Percentiles rank a stretch among this genome's conserved stretches.
These are phyloP conservation scores for Ophiognomonia clavigignenti-juglandacearum DNA, from an alignment of 2,329 filamentous ascomycete genomes.

Conservation along the genomic window DNA sequence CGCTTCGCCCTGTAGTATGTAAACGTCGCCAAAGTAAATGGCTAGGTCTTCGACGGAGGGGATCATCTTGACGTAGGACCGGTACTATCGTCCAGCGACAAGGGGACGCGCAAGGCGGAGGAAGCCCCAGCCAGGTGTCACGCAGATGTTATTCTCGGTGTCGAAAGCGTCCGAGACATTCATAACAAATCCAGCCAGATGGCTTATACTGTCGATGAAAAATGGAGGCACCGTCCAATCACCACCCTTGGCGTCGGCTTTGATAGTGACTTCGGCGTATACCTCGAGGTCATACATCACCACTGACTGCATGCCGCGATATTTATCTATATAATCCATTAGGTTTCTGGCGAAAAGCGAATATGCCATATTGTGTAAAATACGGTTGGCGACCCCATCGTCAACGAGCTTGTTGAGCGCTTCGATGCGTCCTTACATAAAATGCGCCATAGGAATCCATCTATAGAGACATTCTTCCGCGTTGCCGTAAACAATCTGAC, in stretches of 20 bases:
- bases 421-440: conserved; percentile 61
- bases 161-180: conserved; percentile 53
- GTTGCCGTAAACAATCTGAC: conserved; percentile 57
- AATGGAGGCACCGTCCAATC: conserved; percentile 56
- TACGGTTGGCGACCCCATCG: conserved; percentile 61
- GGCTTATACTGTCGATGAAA: conserved; percentile 55
- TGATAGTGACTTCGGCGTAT: conserved; percentile 37
- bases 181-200: conserved; percentile 57
- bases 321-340: conserved; percentile 51
- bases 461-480: conserved; percentile 57
- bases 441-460: conserved; percentile 63
- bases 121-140: conserved; percentile 56
- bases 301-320: conserved; percentile 54
- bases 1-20: too few species aligned
- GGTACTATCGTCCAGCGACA: too few species aligned
- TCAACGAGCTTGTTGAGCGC: conserved; percentile 56
- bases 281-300: conserved; percentile 47
- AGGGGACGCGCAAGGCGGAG: too few species aligned
- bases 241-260: conserved; percentile 46
- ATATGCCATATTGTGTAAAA: conserved; percentile 72
- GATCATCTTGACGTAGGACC: too few species aligned
- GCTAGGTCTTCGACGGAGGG: too few species aligned
- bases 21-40: too few species aligned
- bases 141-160: conserved; percentile 50
- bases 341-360: conserved; percentile 58